A percentile compares a stretch with the other conserved stretches of the same genome.
Conservation (phyloP, 257 asterid genomes). For the Penstemon eatonii region DNA sequence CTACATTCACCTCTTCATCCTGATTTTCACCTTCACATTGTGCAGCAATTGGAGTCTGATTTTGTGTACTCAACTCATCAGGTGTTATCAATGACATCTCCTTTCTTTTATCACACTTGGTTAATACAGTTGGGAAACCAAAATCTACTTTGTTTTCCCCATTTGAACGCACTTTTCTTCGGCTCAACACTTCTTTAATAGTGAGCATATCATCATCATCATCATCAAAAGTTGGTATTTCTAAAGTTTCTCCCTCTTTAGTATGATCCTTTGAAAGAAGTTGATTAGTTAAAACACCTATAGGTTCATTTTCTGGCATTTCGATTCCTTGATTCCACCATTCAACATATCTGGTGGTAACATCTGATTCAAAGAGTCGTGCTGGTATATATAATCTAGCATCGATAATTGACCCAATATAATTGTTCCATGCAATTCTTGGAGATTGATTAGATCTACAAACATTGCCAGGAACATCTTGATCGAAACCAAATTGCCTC, state of each 20-base stretch:
- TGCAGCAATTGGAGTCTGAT: too few species aligned
- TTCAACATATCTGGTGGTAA: constrained; percentile 23
- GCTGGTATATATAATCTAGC: constrained; percentile 11
- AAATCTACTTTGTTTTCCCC: too few species aligned
- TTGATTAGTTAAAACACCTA: background rate
- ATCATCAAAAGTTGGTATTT: background rate
- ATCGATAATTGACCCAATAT: constrained; percentile 12
- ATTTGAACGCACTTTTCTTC: too few species aligned
- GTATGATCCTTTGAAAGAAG: background rate
- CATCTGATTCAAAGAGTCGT: constrained; percentile 27
- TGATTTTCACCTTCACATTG: too few species aligned
- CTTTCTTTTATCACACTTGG: too few species aligned
- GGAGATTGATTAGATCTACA: background rate
- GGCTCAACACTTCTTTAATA: too few species aligned
- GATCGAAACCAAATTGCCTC: constrained; percentile 44
- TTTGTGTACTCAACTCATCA: too few species aligned
- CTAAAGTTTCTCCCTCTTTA: background rate
- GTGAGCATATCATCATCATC: too few species aligned
- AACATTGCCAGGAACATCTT: constrained; percentile 37
- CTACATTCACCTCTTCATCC: background rate
- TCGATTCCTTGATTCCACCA: constrained; percentile 23
- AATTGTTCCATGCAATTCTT: constrained; percentile 20
- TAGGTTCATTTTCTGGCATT: background rate
- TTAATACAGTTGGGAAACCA: too few species aligned
- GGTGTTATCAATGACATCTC: too few species aligned